Percentiles rank a stretch among this genome's conserved stretches.
Conservation (phyloP, 345 rosid species). For the Eucalyptus globulus region DNA sequence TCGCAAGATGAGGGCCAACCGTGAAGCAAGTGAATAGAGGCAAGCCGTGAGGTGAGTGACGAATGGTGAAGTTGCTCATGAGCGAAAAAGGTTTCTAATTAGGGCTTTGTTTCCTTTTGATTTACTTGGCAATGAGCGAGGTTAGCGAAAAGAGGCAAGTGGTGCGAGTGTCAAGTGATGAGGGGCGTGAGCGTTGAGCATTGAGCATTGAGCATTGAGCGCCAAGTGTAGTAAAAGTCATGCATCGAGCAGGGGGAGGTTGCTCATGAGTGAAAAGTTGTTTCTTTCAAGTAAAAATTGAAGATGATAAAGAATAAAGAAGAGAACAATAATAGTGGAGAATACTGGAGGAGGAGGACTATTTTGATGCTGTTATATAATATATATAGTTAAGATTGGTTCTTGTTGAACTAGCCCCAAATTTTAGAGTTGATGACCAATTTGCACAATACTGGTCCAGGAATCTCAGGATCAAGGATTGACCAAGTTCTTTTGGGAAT, state of each 20-base stretch:
- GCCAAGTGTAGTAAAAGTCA: too few species aligned
- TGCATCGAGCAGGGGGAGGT: fast-evolving
- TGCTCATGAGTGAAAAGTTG: too few species aligned
- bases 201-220: too few species aligned
- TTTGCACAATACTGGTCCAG: fast-evolving
- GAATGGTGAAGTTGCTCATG: fast-evolving
- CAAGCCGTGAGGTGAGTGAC: fast-evolving
- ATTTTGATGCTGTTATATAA: too few species aligned
- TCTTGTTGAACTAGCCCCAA: fast-evolving
- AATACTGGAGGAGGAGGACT: fast-evolving
- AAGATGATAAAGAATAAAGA: too few species aligned
- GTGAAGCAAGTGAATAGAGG: too few species aligned
- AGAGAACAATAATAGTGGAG: fast-evolving
- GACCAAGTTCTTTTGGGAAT: too few species aligned
- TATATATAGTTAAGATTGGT: too few species aligned
- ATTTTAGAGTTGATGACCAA: fast-evolving
- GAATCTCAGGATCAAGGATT: fast-evolving
- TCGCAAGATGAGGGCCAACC: fast-evolving
- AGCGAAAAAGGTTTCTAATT: too few species aligned
- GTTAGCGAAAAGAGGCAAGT: fast-evolving
- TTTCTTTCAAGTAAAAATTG: too few species aligned
- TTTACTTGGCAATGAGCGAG: too few species aligned
- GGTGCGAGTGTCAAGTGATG: fast-evolving
- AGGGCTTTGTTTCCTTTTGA: too few species aligned
- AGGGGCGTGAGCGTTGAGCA: fast-evolving